Evolutionary conservation across 1,284 basidiomycete genomes (phyloP).

Genomic region (Laetiporus sulphureus): DNA sequence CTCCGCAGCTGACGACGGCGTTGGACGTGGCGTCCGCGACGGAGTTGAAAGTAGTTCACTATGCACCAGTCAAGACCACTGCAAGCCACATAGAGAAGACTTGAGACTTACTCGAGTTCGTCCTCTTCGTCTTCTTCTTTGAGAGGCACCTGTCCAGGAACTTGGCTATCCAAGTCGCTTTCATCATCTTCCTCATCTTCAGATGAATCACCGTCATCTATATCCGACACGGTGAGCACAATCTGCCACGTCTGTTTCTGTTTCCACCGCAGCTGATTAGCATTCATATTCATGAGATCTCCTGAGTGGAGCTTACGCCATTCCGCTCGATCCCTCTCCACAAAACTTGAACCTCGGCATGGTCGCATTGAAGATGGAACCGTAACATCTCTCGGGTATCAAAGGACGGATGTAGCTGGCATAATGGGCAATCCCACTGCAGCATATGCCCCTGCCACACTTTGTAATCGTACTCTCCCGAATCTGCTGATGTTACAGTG

Average conservation of each 20-base stretch:
- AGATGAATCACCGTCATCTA: slow-evolving; percentile 9
- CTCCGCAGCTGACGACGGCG: too few species aligned
- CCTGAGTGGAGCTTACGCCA: not conserved
- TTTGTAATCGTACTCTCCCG: slow-evolving; percentile 9
- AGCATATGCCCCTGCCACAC: slow-evolving; percentile 15
- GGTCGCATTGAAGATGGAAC: slow-evolving; percentile 51
- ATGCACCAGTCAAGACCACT: too few species aligned
- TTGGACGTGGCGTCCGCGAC: too few species aligned
- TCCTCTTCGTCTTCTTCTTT: too few species aligned
- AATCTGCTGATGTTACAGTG: slow-evolving; percentile 1
- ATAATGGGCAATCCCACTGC: slow-evolving; percentile 56
- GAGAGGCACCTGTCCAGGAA: too few species aligned
- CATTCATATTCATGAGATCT: not conserved
- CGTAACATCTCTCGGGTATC: slow-evolving; percentile 40
- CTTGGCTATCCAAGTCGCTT: too few species aligned
- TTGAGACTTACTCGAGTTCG: too few species aligned
- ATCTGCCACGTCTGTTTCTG: slow-evolving; percentile 11
- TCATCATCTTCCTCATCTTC: slow-evolving; percentile 9
- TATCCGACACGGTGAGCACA: slow-evolving; percentile 12
- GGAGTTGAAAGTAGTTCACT: too few species aligned
- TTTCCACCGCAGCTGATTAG: not conserved
- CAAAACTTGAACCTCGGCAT: slow-evolving; percentile 34
- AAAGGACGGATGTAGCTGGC: slow-evolving; percentile 45
- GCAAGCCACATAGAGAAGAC: too few species aligned
- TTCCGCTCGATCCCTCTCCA: slow-evolving; percentile 33